These are phyloP conservation scores for Xylariaceae sp. DNA, from an alignment of 2,329 filamentous ascomycete genomes.

Conservation along the genomic window DNA sequence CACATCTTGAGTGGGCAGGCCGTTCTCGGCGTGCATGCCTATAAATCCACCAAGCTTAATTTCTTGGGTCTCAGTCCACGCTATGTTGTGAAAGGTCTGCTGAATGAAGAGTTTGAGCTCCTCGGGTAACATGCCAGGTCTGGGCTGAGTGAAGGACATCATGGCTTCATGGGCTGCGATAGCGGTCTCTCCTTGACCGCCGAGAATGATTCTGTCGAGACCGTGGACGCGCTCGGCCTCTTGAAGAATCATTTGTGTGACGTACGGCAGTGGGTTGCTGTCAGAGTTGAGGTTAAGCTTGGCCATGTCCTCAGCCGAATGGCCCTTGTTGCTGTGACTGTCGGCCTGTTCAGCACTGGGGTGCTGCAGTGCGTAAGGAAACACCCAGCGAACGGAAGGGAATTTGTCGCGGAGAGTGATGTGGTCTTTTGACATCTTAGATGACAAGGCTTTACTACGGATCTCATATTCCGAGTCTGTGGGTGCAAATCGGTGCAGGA, in stretches of 20 bases:
- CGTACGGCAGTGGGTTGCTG: slow-evolving; percentile 9
- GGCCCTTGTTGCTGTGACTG: not conserved
- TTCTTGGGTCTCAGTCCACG: slow-evolving; percentile 12
- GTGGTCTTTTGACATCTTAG: slow-evolving; percentile 13
- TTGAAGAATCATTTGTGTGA: slow-evolving; percentile 20
- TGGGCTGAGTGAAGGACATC: slow-evolving; percentile 12
- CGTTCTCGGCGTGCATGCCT: slow-evolving; percentile 1
- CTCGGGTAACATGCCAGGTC: not conserved
- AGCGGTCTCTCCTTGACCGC: slow-evolving; percentile 21
- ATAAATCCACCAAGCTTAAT: slow-evolving; percentile 10
- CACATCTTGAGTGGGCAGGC: slow-evolving; percentile 15
- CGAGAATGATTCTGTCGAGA: slow-evolving; percentile 17
- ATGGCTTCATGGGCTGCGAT: slow-evolving; percentile 21
- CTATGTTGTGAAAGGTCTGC: not conserved
- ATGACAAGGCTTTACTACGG: slow-evolving; percentile 13
- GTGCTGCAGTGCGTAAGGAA: slow-evolving; percentile 16
- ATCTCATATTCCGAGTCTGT: slow-evolving; percentile 12
- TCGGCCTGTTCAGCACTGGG: not conserved
- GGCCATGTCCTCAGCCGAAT: not conserved
- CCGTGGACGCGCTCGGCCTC: slow-evolving; percentile 14
- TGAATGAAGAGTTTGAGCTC: not conserved
- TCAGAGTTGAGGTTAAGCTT: not conserved
- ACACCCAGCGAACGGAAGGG: slow-evolving; percentile 19
- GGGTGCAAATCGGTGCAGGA: slow-evolving; percentile 18
- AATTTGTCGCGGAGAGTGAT: slow-evolving; percentile 16